phyloP scores from a whole-genome alignment of 768 basidiomycete genomes.

The Agaricus blazei region DNA sequence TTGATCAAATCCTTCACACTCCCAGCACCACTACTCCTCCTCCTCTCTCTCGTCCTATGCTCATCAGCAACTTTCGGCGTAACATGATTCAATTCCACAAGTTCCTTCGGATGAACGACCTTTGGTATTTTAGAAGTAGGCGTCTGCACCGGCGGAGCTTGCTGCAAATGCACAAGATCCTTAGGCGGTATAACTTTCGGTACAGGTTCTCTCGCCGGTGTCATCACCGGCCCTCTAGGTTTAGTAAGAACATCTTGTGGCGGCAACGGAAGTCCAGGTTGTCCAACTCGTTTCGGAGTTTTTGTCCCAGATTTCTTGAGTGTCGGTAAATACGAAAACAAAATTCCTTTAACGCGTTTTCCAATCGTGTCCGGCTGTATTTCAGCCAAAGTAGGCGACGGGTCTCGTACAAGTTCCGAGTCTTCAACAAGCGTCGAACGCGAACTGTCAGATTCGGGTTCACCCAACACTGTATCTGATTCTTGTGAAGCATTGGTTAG shows the following conservation, averaged over 20 bases:
- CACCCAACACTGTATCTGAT: background rate
- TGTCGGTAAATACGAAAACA: slow-evolving; percentile 58
- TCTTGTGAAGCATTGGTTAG: background rate
- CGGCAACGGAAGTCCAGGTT: slow-evolving; percentile 48
- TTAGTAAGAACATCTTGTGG: slow-evolving; percentile 48
- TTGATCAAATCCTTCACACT: slow-evolving; percentile 72
- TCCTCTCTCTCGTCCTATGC: slow-evolving; percentile 15
- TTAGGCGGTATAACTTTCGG: slow-evolving; percentile 49
- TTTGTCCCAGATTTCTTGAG: slow-evolving; percentile 32
- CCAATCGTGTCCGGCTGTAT: slow-evolving; percentile 30
- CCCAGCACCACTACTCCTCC: slow-evolving; percentile 58
- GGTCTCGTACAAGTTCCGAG: background rate
- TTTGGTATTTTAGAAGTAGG: slow-evolving; percentile 40
- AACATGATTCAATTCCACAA: slow-evolving; percentile 52
- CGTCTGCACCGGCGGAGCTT: slow-evolving; percentile 37
- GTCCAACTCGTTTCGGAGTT: slow-evolving; percentile 16
- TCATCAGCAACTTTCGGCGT: slow-evolving; percentile 23
- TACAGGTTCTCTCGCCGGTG: slow-evolving; percentile 49
- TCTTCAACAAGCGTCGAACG: slow-evolving; percentile 7
- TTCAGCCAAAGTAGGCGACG: background rate
- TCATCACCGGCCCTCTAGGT: slow-evolving; percentile 49
- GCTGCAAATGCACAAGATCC: slow-evolving; percentile 60
- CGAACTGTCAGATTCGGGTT: slow-evolving; percentile 1
- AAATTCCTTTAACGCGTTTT: slow-evolving; percentile 49
- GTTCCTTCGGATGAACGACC: slow-evolving; percentile 31